Percentiles rank a stretch among this genome's conserved stretches.
Evolutionary conservation across 768 basidiomycete genomes (phyloP).

Genomic region (Suillus brevipes): DNA sequence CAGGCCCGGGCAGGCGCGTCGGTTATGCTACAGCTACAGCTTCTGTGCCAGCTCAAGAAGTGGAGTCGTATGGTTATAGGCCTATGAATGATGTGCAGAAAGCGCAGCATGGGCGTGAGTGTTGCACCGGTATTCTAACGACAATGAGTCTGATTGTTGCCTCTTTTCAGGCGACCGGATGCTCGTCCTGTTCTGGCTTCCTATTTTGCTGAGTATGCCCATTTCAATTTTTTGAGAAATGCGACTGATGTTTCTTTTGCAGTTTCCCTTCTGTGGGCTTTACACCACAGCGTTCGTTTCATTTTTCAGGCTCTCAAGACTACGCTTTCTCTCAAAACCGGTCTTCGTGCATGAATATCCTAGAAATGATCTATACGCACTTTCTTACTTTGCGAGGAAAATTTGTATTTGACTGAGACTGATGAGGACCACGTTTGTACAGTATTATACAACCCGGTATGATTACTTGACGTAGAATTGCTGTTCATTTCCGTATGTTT

Average conservation of each 20-base stretch:
- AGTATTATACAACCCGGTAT: neutral
- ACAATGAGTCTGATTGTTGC: slow-evolving; percentile 11
- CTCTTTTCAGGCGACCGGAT: slow-evolving; percentile 65
- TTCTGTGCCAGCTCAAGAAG: slow-evolving; percentile 62
- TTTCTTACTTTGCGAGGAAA: neutral
- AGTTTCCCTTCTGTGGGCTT: slow-evolving; percentile 66
- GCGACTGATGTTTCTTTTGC: slow-evolving; percentile 12
- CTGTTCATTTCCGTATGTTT: neutral
- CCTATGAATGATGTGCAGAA: slow-evolving; percentile 48
- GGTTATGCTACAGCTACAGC: slow-evolving; percentile 45
- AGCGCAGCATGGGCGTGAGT: slow-evolving; percentile 66
- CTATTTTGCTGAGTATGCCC: slow-evolving; percentile 67
- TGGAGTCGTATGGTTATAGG: slow-evolving; percentile 66
- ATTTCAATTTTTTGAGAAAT: slow-evolving; percentile 31
- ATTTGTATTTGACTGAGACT: neutral
- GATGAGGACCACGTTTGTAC: neutral
- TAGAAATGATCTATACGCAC: neutral
- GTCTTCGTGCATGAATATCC: slow-evolving; percentile 34
- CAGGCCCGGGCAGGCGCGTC: slow-evolving; percentile 42
- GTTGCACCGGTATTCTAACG: neutral
- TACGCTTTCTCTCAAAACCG: slow-evolving; percentile 45
- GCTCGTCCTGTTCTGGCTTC: slow-evolving; percentile 85
- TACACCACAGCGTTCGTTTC: slow-evolving; percentile 55
- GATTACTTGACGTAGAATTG: neutral
- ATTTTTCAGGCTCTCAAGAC: slow-evolving; percentile 50